A percentile compares a stretch with the other conserved stretches of the same genome.
Conservation (phyloP, 306 rosid genomes). For the Acacia confusa region DNA sequence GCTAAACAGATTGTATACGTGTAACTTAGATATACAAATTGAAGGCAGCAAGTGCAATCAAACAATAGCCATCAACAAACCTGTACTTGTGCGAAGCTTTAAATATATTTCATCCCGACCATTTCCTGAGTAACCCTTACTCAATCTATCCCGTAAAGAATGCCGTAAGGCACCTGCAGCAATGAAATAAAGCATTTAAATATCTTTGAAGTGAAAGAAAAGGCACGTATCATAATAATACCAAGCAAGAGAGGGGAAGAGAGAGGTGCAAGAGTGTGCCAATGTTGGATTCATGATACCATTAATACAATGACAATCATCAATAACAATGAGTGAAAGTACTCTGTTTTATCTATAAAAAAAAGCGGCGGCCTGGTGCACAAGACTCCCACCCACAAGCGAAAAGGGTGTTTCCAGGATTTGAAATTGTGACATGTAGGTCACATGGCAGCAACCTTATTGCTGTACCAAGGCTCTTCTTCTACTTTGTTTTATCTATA, state of each 20-base stretch:
- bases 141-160: slow-evolving; percentile 85
- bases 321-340: not conserved
- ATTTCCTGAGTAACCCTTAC: slow-evolving; percentile 72
- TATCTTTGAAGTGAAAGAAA: not conserved
- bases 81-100: slow-evolving; percentile 90
- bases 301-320: not conserved
- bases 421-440: too few relatives aligned
- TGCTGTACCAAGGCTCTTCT: too few relatives aligned
- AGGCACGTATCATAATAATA: not conserved
- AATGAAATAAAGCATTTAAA: slow-evolving; percentile 25
- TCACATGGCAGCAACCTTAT: too few relatives aligned
- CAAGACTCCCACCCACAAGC: too few relatives aligned
- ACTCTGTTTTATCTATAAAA: not conserved
- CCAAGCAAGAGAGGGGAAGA: not conserved
- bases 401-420: too few relatives aligned
- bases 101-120: slow-evolving; percentile 81
- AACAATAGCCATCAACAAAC: slow-evolving; percentile 45
- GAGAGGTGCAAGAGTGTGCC: too few relatives aligned
- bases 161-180: slow-evolving; percentile 82
- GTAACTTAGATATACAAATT: not conserved
- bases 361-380: too few relatives aligned
- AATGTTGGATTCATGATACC: too few relatives aligned
- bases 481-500: too few relatives aligned
- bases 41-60: slow-evolving; percentile 23
- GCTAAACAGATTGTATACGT: not conserved